Evolutionary conservation across 1,139 yeast species (phyloP), one percentile per base, ranked within the genome.

Genomic region (Arxiozyma telluris): DNA sequence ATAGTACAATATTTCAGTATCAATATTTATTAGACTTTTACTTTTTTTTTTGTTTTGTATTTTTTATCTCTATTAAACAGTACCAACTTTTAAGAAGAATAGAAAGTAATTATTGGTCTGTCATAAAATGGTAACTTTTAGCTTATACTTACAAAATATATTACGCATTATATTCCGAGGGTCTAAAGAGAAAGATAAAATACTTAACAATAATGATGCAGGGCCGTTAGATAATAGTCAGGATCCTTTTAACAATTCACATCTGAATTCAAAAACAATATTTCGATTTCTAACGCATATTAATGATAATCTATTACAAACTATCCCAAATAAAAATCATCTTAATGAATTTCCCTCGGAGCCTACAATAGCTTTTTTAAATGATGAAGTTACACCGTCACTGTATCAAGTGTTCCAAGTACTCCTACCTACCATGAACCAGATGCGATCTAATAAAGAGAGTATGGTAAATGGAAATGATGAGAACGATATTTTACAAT

Each of bases 221-320:
- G 39, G 38, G 22, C 18, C 49, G 15, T 23, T 41, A 3, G 39
- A 56, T 5, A 61, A 61, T 34, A 67, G 68, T 22, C 58, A 54
- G 41, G 67, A 66, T n/a, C 71, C 64, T 54, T 69, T 67, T 54
- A 61, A 60, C 54, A 64, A 66, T 50, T 61, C 61, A 23, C 66
- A 66, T 55, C 62, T 65, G 15, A 59, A 63, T 18, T 60, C 71
- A 17, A 68, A 72, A 52, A 69, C 77, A 3, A 78, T 79, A 1
- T 72, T 73, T n/a, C 76, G 76, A 57, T 68, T 78, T 17, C 61
- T 75, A 45, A 73, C 79, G 45, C 71, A 75, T 52, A 72, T 83
- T 23, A 77, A 85, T 6, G 85, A 81, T 56, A 85, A 81, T 46
- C 61, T 82, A 57, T 70, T 83, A 47, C 65, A 68, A 18, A 78